Evolutionary conservation across 768 basidiomycete species (phyloP).

Genomic region (Austroboletus eburneus): DNA sequence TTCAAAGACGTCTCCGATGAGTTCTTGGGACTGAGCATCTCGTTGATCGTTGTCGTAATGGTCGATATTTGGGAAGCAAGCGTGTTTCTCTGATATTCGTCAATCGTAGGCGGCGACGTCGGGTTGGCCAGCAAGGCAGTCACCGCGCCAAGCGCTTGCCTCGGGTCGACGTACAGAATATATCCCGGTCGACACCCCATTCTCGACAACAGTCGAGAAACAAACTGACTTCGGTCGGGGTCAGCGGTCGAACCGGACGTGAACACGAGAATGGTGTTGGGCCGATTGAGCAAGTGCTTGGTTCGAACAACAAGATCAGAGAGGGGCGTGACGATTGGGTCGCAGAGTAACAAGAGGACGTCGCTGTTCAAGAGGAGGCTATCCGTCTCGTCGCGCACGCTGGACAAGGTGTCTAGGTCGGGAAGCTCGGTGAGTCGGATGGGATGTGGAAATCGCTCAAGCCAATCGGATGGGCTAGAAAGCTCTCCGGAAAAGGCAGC

Average conservation of each 20-base stretch:
- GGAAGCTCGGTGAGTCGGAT: constrained; percentile 44
- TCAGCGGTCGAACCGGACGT: constrained; percentile 25
- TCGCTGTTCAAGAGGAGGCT: constrained; percentile 42
- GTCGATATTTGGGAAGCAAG: constrained; percentile 54
- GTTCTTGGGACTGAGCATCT: constrained; percentile 8
- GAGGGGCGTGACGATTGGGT: constrained; percentile 53
- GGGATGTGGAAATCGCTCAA: constrained; percentile 51
- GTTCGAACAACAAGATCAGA: constrained; percentile 30
- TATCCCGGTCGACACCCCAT: constrained; percentile 25
- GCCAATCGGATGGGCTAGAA: constrained; percentile 48
- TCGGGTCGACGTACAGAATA: constrained; percentile 52
- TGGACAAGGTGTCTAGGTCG: constrained; percentile 15
- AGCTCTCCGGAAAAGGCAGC: constrained; percentile 23
- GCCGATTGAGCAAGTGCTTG: constrained; percentile 27
- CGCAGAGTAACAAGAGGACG: constrained; percentile 59
- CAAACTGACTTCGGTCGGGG: constrained; percentile 7
- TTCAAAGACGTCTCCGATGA: constrained; percentile 8
- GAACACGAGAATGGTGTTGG: constrained; percentile 45
- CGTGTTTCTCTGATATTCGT: constrained; percentile 62
- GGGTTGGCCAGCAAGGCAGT: constrained; percentile 43
- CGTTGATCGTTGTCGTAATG: constrained; percentile 39
- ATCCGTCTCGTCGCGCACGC: constrained; percentile 13
- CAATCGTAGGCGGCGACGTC: constrained; percentile 46
- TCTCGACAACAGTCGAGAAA: constrained; percentile 20
- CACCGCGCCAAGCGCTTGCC: constrained; percentile 54